Evolutionary conservation across 2,329 filamentous ascomycete species (phyloP).

Genomic region (Biscogniauxia sp.): DNA sequence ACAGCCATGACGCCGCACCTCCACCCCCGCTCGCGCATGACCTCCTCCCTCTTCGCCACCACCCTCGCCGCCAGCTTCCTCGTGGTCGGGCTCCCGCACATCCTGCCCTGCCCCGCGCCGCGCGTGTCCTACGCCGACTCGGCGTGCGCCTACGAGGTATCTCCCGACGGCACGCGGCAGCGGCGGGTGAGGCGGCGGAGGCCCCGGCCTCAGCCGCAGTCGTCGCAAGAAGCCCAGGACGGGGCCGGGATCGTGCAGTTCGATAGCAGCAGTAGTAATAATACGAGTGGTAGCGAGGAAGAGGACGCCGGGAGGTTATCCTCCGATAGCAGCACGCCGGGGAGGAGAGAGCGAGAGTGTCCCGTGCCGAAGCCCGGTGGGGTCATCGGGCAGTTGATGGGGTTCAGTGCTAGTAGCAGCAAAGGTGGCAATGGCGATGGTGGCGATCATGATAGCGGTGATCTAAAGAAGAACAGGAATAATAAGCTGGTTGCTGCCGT

Average conservation of each 20-base stretch:
- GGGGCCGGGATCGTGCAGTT: constrained; percentile 51
- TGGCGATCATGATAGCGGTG: not conserved
- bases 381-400: constrained; percentile 71
- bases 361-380: constrained; percentile 89
- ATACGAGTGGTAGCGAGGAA: constrained; percentile 41
- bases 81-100: constrained; percentile 85
- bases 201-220: constrained; percentile 16
- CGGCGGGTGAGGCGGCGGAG: constrained; percentile 44
- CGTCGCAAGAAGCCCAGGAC: constrained; percentile 32
- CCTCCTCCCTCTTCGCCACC: constrained; percentile 91
- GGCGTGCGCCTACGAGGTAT: constrained; percentile 26
- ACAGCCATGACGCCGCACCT: constrained; percentile 75
- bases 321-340: constrained; percentile 3
- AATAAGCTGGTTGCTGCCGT: no score
- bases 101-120: constrained; percentile 87
- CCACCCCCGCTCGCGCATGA: constrained; percentile 90
- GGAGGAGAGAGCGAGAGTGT: constrained; percentile 66
- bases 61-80: constrained; percentile 87
- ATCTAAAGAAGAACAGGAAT: not conserved
- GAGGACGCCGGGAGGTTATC: constrained; percentile 17
- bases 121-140: constrained; percentile 73
- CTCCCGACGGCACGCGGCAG: constrained; percentile 21
- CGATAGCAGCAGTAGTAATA: constrained; percentile 25
- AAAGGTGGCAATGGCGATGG: not conserved
- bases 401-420: constrained; percentile 48